phyloP scores from a whole-genome alignment of 192 early-diverging fungal genomes.

The Coemansia furcata region DNA sequence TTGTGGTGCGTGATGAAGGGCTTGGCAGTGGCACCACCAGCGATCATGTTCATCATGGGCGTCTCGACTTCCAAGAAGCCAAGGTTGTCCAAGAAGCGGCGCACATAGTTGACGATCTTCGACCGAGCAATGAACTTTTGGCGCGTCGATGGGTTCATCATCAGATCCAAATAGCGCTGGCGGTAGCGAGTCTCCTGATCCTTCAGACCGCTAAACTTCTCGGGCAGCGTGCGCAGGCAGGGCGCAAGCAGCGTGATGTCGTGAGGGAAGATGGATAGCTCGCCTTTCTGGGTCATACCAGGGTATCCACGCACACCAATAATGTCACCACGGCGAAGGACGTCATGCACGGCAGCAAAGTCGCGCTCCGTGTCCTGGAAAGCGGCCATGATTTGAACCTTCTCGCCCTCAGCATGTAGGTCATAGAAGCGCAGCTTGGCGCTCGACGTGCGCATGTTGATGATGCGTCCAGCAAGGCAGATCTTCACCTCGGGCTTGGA shows the following conservation, averaged over 20 bases:
- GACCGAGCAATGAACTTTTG: slow-evolving; percentile 92
- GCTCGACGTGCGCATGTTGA: slow-evolving; percentile 92
- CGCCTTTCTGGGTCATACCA: slow-evolving; percentile 90
- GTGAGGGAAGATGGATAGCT: slow-evolving; percentile 92
- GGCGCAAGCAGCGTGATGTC: slow-evolving; percentile 87
- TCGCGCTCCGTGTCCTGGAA: slow-evolving; percentile 66
- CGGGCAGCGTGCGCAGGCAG: slow-evolving; percentile 95
- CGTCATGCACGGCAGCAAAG: slow-evolving; percentile 78
- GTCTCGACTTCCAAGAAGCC: slow-evolving; percentile 99
- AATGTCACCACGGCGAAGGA: slow-evolving; percentile 92
- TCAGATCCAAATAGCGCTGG: slow-evolving; percentile 96
- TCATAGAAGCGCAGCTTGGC: slow-evolving; percentile 95
- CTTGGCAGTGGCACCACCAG: slow-evolving; percentile 97
- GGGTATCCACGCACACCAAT: slow-evolving; percentile 90
- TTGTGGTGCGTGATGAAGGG: slow-evolving; percentile 99
- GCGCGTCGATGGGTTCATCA: slow-evolving; percentile 96
- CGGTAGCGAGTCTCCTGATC: slow-evolving; percentile 97
- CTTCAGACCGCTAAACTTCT: slow-evolving; percentile 91
- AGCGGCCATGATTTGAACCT: slow-evolving; percentile 92
- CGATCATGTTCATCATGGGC: slow-evolving; percentile 99
- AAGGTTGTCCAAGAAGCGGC: slow-evolving; percentile 89
- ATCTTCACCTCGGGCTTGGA: slow-evolving; percentile 64
- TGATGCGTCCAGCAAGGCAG: slow-evolving; percentile 86
- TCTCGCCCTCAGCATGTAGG: slow-evolving; percentile 87
- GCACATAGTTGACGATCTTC: slow-evolving; percentile 94